phyloP scores from a whole-genome alignment of 352 stramenopile genomes.

The Blastocystis sp. region DNA sequence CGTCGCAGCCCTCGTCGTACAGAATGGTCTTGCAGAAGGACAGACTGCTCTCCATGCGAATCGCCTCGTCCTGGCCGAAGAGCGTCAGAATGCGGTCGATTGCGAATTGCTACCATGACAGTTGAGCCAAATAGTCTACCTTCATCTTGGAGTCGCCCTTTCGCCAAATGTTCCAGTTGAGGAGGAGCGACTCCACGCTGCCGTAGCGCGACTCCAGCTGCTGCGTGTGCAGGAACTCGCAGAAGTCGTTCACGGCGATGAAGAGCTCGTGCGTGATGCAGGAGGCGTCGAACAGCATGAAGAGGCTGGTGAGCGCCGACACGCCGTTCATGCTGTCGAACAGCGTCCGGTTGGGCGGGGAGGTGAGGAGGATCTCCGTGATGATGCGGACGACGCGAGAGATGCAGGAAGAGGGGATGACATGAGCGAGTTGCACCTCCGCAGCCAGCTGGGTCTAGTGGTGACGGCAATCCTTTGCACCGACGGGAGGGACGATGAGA shows the following conservation, averaged over 20 bases:
- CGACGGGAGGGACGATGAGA: not conserved
- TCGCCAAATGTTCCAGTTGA: slow-evolving; percentile 8
- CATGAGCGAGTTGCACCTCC: slow-evolving; percentile 5
- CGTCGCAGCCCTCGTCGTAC: not conserved
- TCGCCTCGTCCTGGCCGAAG: not conserved
- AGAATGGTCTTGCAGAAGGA: not conserved
- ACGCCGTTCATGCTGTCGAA: slow-evolving; percentile 10
- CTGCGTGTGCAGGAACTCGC: not conserved
- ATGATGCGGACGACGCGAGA: slow-evolving; percentile 19
- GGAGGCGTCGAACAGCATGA: not conserved
- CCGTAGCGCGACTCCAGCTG: not conserved
- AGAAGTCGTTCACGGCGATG: slow-evolving; percentile 18
- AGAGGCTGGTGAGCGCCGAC: not conserved
- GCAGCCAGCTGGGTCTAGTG: not conserved
- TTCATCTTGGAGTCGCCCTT: slow-evolving; percentile 8
- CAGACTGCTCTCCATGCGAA: not conserved
- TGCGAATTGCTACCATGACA: not conserved
- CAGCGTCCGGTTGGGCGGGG: not conserved
- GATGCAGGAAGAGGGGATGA: not conserved
- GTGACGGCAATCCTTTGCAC: not conserved
- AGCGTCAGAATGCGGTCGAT: not conserved
- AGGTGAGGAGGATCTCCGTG: not conserved
- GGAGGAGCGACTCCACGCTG: not conserved
- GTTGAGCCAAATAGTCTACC: not conserved
- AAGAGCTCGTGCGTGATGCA: slow-evolving; percentile 37